Evolutionary conservation across 1,284 basidiomycete genomes (phyloP).

Genomic region (Austroboletus niveus): DNA sequence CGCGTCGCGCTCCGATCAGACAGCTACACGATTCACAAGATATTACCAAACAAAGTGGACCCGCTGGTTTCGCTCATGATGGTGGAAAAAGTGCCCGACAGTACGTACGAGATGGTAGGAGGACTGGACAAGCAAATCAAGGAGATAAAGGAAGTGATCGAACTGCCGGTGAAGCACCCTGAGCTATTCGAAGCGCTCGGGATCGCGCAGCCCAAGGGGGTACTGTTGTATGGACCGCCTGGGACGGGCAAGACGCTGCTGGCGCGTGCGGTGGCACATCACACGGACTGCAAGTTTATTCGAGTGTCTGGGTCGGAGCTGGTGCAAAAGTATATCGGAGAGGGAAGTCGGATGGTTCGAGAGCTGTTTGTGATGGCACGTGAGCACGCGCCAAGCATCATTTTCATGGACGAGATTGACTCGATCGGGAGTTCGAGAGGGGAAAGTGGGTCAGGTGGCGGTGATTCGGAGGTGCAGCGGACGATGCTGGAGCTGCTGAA

Average conservation of each 20-base stretch:
- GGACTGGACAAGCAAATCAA: constrained; percentile 99
- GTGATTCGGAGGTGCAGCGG: constrained; percentile 96
- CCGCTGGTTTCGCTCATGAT: constrained; percentile 97
- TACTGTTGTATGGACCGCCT: constrained; percentile 93
- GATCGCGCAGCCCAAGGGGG: constrained; percentile 97
- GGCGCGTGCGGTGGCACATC: constrained; percentile 93
- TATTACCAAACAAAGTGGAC: constrained; percentile 94
- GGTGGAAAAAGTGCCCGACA: constrained; percentile 99
- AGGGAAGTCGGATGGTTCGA: constrained; percentile 94
- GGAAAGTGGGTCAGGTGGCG: constrained; percentile 84
- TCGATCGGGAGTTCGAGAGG: constrained; percentile 95
- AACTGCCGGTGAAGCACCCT: constrained; percentile 96
- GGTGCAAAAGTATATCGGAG: constrained; percentile 99
- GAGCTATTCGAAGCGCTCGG: constrained; percentile 96
- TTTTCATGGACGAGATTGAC: constrained; percentile 99
- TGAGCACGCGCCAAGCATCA: constrained; percentile 98
- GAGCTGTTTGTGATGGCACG: constrained; percentile 99
- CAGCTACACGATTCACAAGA: constrained; percentile 92
- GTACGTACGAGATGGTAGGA: constrained; percentile 99
- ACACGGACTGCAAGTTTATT: constrained; percentile 98
- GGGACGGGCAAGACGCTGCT: constrained; percentile 96
- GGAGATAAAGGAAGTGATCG: constrained; percentile 99
- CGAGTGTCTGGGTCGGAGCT: constrained; percentile 94
- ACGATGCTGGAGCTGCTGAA: constrained; percentile 98
- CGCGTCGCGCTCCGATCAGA: constrained; percentile 96